Percentiles rank a stretch among this genome's conserved stretches.
Evolutionary conservation across 495 filamentous ascomycete genomes (phyloP).

Genomic region (Neurospora discreta): DNA sequence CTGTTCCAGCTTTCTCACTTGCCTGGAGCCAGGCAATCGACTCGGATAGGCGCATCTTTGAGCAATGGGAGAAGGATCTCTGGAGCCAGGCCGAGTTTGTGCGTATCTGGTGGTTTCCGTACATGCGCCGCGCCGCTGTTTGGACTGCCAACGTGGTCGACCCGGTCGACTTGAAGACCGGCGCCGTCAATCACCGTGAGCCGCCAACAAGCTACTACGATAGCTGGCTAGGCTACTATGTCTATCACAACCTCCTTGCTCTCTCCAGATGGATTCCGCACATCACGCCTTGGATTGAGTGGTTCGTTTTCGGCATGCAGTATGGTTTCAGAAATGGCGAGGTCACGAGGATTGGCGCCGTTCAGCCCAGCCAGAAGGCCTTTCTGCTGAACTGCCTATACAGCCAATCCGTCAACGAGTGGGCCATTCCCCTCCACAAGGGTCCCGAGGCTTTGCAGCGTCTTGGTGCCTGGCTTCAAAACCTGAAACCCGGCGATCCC

Average conservation of each 20-base stretch:
- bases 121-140: conserved; percentile 71
- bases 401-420: conserved; percentile 94
- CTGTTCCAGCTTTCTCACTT: conserved; percentile 64
- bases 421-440: conserved; percentile 81
- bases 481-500: conserved; percentile 36
- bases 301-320: conserved; percentile 91
- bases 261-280: conserved; percentile 65
- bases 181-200: conserved; percentile 30
- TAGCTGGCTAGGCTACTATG: conserved; percentile 65
- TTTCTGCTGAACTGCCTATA: conserved; percentile 95
- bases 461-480: conserved; percentile 74
- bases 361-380: conserved; percentile 69
- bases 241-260: conserved; percentile 83
- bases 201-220: conserved; percentile 60
- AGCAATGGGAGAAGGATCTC: conserved; percentile 58
- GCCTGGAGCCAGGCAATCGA: conserved; percentile 77
- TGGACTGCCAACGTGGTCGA: conserved; percentile 61
- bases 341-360: conserved; percentile 45
- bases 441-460: conserved; percentile 82
- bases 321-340: conserved; percentile 72
- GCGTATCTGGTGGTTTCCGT: conserved; percentile 95
- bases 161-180: conserved; percentile 40
- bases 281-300: conserved; percentile 76
- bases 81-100: conserved; percentile 85
- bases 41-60: conserved; percentile 51